Evolutionary conservation across 257 asterid genomes (phyloP), one percentile per base, ranked within the genome.

Genomic region (Solanum neorickii): DNA sequence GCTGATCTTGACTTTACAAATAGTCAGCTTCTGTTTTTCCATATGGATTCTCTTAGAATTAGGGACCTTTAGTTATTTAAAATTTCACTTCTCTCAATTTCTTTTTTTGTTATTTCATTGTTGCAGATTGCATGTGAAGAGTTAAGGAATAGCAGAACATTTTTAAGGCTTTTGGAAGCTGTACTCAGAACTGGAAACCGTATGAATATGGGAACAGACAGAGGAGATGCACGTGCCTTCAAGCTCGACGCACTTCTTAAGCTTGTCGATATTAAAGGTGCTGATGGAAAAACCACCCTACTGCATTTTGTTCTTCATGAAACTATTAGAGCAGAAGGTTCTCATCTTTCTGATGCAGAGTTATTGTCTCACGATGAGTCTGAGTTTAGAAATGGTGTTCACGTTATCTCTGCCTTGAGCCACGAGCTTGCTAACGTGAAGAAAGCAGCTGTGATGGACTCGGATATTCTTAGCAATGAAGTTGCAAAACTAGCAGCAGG

Each of bases 151-250:
- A 94, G 95, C 90, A 90, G 96, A 88, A 96, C 94, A 95, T 96
- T 96, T 86, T 84, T 87, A 31, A 94, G 92, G 85, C 98, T 96
- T 66, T 91, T 96, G 29, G 99, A 96, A 91, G 98, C 99, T 37
- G 98, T 94, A 41, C 97, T 96, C 78, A 94, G 91, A 86, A 93
- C 98, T 0, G 99, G 99, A 41, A 96, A 94, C 87, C 94, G 92
- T 14, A 93, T 94, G 98, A 94, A 94, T 74, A 91, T 92, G n/a
- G 98, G 98, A 39, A 96, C 98, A 15, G 93, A 93, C 87, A 90
- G 98, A 7, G 98, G 99, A 21, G 95, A 94, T 13, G 97, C 98
- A 9, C 94, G 89, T 12, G 98, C 99, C 69, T 94, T 93, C 94
- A 94, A 94, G 90, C 98, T 96, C 16, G 98, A 94, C 87, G 92